Percentiles rank a stretch among this genome's conserved stretches.
Conservation (phyloP, 2,329 filamentous ascomycete species). For the Helotiales sp. region DNA sequence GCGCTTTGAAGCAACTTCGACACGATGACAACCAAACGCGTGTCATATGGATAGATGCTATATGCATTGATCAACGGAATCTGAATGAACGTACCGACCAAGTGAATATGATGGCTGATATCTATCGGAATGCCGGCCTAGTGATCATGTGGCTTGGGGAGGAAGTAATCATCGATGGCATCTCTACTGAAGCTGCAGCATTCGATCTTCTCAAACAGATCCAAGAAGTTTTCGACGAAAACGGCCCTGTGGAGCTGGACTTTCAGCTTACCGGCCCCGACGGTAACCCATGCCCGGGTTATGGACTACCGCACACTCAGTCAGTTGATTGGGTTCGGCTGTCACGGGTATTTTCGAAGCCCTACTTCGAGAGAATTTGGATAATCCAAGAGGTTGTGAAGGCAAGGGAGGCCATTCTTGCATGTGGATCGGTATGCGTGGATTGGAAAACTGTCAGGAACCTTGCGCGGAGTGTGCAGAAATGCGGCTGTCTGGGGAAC, state of each 20-base stretch:
- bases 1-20: constrained; percentile 17
- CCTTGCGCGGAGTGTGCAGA: constrained; percentile 1
- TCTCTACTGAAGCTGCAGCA: constrained; percentile 4
- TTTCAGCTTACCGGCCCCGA: background rate
- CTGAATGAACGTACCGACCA: constrained; percentile 18
- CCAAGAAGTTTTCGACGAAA: background rate
- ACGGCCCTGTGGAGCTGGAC: background rate
- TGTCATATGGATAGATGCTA: constrained; percentile 23
- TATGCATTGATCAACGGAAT: constrained; percentile 27
- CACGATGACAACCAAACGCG: background rate
- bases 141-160: constrained; percentile 26
- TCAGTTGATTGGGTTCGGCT: background rate
- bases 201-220: constrained; percentile 2
- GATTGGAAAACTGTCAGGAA: background rate
- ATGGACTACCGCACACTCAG: background rate
- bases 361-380: constrained; percentile 13
- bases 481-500: constrained; percentile 1
- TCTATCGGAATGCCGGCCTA: constrained; percentile 20
- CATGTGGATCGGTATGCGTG: background rate
- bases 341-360: constrained; percentile 7
- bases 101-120: constrained; percentile 22
- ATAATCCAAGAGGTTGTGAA: constrained; percentile 9
- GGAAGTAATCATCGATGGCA: constrained; percentile 4
- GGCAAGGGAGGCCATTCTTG: constrained; percentile 3
- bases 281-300: background rate